Evolutionary conservation across 805 yeast species (phyloP).

Genomic region (Clavispora asparagi): DNA sequence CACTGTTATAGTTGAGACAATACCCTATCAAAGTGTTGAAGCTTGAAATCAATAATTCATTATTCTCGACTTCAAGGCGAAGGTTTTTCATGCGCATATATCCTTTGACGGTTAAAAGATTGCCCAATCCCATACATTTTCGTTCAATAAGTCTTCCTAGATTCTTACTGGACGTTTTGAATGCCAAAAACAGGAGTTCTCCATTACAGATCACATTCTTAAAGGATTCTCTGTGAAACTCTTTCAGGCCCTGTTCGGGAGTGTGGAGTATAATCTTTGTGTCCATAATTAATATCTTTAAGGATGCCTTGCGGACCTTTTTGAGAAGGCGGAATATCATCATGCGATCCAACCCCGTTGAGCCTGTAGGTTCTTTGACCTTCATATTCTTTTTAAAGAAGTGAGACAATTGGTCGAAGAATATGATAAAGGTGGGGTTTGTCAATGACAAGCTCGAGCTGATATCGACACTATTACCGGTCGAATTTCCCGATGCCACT

Average conservation of each 20-base stretch:
- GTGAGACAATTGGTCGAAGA: constrained; percentile 31
- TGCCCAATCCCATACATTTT: neutral
- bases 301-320: constrained; percentile 16
- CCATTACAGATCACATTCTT: constrained; percentile 23
- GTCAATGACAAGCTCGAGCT: constrained; percentile 22
- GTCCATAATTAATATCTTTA: constrained; percentile 28
- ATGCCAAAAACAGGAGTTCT: constrained; percentile 19
- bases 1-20: constrained; percentile 16
- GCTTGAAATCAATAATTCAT: constrained; percentile 22
- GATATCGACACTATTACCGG: constrained; percentile 11
- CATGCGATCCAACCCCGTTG: neutral
- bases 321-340: constrained; percentile 1
- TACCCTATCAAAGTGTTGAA: constrained; percentile 22
- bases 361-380: neutral
- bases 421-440: constrained; percentile 31
- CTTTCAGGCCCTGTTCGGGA: constrained; percentile 15
- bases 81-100: constrained; percentile 28
- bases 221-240: constrained; percentile 18
- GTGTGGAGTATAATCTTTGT: constrained; percentile 24
- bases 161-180: constrained; percentile 24
- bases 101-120: constrained; percentile 13
- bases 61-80: constrained; percentile 27
- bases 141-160: constrained; percentile 9
- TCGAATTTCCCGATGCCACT: constrained; percentile 2
- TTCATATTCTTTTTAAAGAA: constrained; percentile 4